Evolutionary conservation across 169 alveolate species (phyloP).

Genomic region (Plasmodium ovale): DNA sequence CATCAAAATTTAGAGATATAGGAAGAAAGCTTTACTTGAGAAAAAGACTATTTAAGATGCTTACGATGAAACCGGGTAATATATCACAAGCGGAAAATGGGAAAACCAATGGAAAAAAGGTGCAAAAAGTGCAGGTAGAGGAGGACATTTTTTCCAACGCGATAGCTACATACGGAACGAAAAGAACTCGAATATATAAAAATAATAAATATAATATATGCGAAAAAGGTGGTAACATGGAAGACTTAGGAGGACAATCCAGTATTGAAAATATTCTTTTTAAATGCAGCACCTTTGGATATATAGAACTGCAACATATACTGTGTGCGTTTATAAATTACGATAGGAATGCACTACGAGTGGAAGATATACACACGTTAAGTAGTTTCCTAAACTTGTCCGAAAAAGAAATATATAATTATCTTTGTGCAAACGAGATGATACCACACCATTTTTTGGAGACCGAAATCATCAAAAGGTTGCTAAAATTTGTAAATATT

Average conservation of each 20-base stretch:
- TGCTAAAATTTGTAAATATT: slow-evolving; percentile 51
- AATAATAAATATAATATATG: slow-evolving; percentile 57
- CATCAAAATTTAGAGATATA: slow-evolving; percentile 57
- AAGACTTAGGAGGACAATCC: slow-evolving; percentile 2
- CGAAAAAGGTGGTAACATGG: not conserved
- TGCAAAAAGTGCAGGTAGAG: too few relatives aligned
- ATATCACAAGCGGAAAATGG: not conserved
- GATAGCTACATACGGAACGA: slow-evolving; percentile 17
- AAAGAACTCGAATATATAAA: slow-evolving; percentile 48
- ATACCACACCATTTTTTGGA: slow-evolving; percentile 32
- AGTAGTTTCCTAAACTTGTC: slow-evolving; percentile 42
- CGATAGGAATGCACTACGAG: slow-evolving; percentile 25
- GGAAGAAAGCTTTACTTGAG: slow-evolving; percentile 46
- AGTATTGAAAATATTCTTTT: slow-evolving; percentile 44
- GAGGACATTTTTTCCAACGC: slow-evolving; percentile 21
- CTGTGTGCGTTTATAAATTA: slow-evolving; percentile 47
- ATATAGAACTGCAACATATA: slow-evolving; percentile 68
- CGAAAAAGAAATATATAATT: slow-evolving; percentile 69
- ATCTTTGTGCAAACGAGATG: slow-evolving; percentile 41
- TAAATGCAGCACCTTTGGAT: slow-evolving; percentile 40
- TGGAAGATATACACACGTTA: slow-evolving; percentile 34
- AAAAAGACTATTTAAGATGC: slow-evolving; percentile 45
- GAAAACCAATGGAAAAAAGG: not conserved
- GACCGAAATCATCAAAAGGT: slow-evolving; percentile 19
- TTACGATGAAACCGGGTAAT: slow-evolving; percentile 2